These are phyloP conservation scores for Metschnikowia baotianmanensis DNA, from an alignment of 805 yeast genomes.

Conservation along the genomic window DNA sequence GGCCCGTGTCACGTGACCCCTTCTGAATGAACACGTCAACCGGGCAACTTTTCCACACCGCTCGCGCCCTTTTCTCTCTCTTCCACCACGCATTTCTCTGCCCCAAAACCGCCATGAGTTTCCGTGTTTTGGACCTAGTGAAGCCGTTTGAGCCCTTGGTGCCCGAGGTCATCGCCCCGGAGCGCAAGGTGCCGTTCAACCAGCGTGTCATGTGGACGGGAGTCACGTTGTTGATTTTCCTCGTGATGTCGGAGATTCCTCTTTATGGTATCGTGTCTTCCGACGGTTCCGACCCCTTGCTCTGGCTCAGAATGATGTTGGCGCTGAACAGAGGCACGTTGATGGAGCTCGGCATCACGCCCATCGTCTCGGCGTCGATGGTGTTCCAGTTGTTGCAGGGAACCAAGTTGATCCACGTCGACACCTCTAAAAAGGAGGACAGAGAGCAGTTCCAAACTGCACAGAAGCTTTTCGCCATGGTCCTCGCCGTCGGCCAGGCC, in stretches of 20 bases:
- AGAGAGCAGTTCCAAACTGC: constrained; percentile 90
- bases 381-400: constrained; percentile 96
- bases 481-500: constrained; percentile 92
- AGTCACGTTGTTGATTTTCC: constrained; percentile 74
- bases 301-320: constrained; percentile 95
- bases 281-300: constrained; percentile 76
- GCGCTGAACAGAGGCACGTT: constrained; percentile 97
- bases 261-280: constrained; percentile 81
- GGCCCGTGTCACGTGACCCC: constrained; percentile 15
- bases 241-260: constrained; percentile 88
- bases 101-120: constrained; percentile 20
- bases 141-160: constrained; percentile 85
- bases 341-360: constrained; percentile 98
- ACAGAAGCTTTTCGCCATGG: constrained; percentile 88
- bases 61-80: not conserved
- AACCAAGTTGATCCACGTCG: constrained; percentile 82
- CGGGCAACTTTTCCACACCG: constrained; percentile 1
- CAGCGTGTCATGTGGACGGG: constrained; percentile 93
- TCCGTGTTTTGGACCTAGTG: constrained; percentile 81
- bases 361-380: constrained; percentile 97
- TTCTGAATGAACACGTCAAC: constrained; percentile 17
- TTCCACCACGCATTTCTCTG: constrained; percentile 8
- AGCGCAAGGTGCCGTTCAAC: constrained; percentile 82
- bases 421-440: constrained; percentile 81
- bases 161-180: constrained; percentile 91